phyloP scores from a whole-genome alignment of 805 yeast genomes.

The Candida patagonica region DNA sequence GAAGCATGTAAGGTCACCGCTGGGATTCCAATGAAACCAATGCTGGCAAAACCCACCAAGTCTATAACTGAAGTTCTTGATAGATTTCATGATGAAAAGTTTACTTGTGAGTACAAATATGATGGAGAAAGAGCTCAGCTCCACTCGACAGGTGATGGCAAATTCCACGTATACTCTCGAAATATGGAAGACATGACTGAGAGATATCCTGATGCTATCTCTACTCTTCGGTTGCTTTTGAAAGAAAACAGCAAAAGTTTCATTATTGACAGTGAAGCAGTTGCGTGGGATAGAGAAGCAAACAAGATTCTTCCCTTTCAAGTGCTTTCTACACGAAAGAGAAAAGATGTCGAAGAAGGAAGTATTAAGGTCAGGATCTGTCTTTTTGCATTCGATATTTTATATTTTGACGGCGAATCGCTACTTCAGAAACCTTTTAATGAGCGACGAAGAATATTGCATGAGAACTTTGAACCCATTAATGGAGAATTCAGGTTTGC shows the following conservation, averaged over 20 bases:
- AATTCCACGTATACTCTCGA: conserved; percentile 74
- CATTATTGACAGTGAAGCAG: conserved; percentile 93
- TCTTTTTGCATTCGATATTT: conserved; percentile 81
- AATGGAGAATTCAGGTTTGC: conserved; percentile 82
- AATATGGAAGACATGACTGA: conserved; percentile 97
- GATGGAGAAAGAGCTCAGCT: conserved; percentile 98
- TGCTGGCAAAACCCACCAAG: conserved; percentile 97
- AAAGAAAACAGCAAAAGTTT: conserved; percentile 40
- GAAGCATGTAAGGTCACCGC: conserved; percentile 72
- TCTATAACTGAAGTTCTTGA: conserved; percentile 87
- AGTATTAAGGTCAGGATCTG: conserved; percentile 89
- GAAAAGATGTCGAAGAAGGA: conserved; percentile 82
- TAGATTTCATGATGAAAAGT: conserved; percentile 71
- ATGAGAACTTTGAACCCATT: conserved; percentile 46
- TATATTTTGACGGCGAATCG: conserved; percentile 66
- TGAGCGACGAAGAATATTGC: conserved; percentile 58
- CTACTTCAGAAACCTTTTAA: conserved; percentile 55
- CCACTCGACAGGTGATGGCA: conserved; percentile 52
- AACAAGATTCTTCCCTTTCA: conserved; percentile 89
- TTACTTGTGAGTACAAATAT: conserved; percentile 94
- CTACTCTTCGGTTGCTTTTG: conserved; percentile 54
- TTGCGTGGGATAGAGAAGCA: conserved; percentile 82
- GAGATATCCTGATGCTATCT: conserved; percentile 82
- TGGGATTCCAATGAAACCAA: conserved; percentile 92
- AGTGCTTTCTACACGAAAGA: conserved; percentile 81